phyloP scores from a whole-genome alignment of 768 basidiomycete species.

The Leucogyrophana mollusca region DNA sequence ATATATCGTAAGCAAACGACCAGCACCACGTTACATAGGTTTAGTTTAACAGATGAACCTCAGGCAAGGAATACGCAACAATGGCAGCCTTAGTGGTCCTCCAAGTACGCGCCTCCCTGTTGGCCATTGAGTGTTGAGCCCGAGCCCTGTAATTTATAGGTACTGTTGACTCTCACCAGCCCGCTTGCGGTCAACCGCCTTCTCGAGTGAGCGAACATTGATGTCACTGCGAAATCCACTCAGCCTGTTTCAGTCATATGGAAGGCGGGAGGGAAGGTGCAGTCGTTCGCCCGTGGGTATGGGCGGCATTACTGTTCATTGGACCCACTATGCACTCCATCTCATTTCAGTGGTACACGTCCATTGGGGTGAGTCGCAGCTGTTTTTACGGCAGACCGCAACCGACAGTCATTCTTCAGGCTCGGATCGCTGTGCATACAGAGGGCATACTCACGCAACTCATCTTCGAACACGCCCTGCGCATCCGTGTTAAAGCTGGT shows the following conservation, averaged over 20 bases:
- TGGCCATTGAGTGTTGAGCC: too few species aligned
- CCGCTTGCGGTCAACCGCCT: conserved; percentile 32
- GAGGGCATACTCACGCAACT: conserved; percentile 55
- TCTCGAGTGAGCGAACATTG: conserved; percentile 19
- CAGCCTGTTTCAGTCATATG: conserved; percentile 43
- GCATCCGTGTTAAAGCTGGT: conserved; percentile 42
- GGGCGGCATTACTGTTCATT: conserved; percentile 53
- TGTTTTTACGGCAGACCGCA: conserved; percentile 3
- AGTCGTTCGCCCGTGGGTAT: conserved; percentile 63
- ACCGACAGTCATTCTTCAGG: conserved; percentile 15
- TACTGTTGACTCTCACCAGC: conserved; percentile 19
- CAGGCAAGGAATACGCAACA: conserved; percentile 6
- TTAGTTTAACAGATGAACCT: background rate
- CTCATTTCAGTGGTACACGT: conserved; percentile 54
- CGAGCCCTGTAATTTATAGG: too few species aligned
- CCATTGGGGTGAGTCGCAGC: conserved; percentile 23
- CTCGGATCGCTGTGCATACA: conserved; percentile 43
- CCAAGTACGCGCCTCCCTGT: background rate
- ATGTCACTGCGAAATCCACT: background rate
- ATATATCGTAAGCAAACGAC: conserved; percentile 11
- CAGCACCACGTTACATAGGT: too few species aligned
- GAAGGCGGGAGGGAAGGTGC: conserved; percentile 51
- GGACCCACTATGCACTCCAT: conserved; percentile 45
- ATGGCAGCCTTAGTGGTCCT: conserved; percentile 7
- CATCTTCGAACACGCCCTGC: conserved; percentile 56